phyloP scores from a whole-genome alignment of 164 flowering plant genomes.

The Chloranthus sessilifolius region DNA sequence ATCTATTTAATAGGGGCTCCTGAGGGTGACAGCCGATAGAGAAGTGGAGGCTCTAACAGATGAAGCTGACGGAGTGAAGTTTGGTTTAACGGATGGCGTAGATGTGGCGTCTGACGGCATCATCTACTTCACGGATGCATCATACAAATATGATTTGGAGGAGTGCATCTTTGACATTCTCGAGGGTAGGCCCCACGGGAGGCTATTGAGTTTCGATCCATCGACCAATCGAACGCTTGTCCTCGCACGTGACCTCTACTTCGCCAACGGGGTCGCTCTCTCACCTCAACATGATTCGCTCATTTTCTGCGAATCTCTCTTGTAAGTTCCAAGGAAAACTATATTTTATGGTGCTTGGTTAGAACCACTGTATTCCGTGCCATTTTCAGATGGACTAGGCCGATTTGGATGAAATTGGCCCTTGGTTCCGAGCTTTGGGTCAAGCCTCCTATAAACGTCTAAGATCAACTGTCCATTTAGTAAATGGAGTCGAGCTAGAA shows the following conservation, averaged over 20 bases:
- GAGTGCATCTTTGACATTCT: conserved; percentile 30
- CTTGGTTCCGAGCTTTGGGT: too few species aligned
- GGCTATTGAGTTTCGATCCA: conserved; percentile 71
- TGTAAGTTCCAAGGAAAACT: too few species aligned
- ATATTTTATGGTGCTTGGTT: too few species aligned
- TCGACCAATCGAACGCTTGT: conserved; percentile 43
- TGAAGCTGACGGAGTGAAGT: conserved; percentile 60
- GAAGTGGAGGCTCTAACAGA: conserved; percentile 40
- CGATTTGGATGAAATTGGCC: too few species aligned
- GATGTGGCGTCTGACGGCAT: conserved; percentile 60
- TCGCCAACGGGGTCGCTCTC: conserved; percentile 76
- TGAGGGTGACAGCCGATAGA: conserved; percentile 45
- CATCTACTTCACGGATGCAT: conserved; percentile 85
- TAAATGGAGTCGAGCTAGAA: too few species aligned
- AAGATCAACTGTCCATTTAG: too few species aligned
- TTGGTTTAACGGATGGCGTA: conserved; percentile 57
- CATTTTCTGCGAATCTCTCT: conserved; percentile 60
- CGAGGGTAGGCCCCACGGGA: conserved; percentile 72
- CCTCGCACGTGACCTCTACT: conserved; percentile 54
- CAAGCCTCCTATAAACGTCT: too few species aligned
- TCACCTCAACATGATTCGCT: conserved; percentile 51
- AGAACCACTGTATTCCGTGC: too few species aligned
- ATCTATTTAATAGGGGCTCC: too few species aligned
- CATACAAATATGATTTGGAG: conserved; percentile 39
- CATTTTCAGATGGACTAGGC: too few species aligned